phyloP scores from a whole-genome alignment of 2,329 filamentous ascomycete genomes.

The Xylariaceae sp. region DNA sequence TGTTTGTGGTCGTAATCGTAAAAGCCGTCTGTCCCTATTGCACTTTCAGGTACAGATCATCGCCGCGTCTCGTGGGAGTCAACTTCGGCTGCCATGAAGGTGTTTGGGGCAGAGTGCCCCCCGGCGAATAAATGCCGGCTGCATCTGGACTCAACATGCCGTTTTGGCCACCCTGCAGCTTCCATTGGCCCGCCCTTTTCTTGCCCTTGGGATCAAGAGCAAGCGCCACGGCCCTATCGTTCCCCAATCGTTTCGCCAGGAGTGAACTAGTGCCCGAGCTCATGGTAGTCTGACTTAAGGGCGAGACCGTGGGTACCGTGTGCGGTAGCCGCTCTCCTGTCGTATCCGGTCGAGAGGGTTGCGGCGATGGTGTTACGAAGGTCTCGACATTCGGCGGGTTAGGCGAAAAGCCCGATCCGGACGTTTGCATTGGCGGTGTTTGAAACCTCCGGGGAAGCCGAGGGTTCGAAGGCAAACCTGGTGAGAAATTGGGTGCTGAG shows the following conservation, averaged over 20 bases:
- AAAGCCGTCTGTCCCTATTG: conserved; percentile 42
- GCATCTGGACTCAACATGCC: conserved; percentile 28
- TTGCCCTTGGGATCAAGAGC: conserved; percentile 37
- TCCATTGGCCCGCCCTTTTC: conserved; percentile 33
- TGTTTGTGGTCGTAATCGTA: background rate
- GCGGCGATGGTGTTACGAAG: conserved; percentile 26
- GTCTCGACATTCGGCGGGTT: conserved; percentile 24
- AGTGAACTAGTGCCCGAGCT: conserved; percentile 46
- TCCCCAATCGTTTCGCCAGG: conserved; percentile 56
- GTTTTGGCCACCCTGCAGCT: conserved; percentile 18
- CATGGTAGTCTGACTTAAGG: conserved; percentile 31
- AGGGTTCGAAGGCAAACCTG: background rate
- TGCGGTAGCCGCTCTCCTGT: conserved; percentile 14
- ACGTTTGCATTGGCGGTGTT: conserved; percentile 22
- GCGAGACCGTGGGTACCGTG: conserved; percentile 30
- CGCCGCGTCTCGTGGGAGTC: conserved; percentile 67
- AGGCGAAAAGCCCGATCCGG: conserved; percentile 34
- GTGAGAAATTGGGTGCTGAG: conserved; percentile 10
- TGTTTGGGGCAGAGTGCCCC: conserved; percentile 44
- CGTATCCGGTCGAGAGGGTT: conserved; percentile 17
- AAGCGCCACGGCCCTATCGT: conserved; percentile 52
- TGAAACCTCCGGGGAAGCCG: conserved; percentile 12
- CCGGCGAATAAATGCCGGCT: conserved; percentile 21
- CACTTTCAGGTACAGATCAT: conserved; percentile 65
- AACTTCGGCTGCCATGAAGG: conserved; percentile 66